phyloP scores from a whole-genome alignment of 108 stramenopile species.

The Craspedostauros australis region DNA sequence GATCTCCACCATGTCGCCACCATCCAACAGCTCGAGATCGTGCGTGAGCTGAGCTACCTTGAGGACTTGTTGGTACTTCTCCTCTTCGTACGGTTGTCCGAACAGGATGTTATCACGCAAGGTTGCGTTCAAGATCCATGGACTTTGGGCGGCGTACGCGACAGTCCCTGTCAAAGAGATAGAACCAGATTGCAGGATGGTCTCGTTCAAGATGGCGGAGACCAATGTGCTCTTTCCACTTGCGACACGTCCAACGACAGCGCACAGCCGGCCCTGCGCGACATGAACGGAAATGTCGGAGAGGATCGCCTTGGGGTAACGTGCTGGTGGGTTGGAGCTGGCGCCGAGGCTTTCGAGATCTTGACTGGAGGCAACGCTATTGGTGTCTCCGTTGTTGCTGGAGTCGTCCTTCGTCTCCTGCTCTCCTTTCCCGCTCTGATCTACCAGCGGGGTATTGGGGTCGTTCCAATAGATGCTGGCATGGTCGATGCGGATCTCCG shows the following conservation, averaged over 20 bases:
- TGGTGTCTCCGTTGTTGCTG: constrained; percentile 7
- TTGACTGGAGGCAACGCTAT: background rate
- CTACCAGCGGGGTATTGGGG: constrained; percentile 41
- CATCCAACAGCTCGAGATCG: constrained; percentile 67
- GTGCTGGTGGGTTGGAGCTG: no score
- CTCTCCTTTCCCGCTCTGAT: no score
- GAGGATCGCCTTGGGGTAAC: constrained; percentile 50
- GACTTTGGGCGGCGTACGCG: constrained; percentile 82
- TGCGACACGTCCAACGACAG: constrained; percentile 82
- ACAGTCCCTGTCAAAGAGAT: constrained; percentile 44
- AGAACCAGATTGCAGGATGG: constrained; percentile 41
- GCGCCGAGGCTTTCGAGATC: no score
- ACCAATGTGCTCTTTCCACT: constrained; percentile 74
- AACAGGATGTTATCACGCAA: constrained; percentile 92
- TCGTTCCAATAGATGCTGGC: constrained; percentile 61
- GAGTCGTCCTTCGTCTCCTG: constrained; percentile 7
- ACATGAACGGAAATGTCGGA: constrained; percentile 36
- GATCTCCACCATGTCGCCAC: constrained; percentile 88
- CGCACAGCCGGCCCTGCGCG: constrained; percentile 62
- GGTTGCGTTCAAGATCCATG: constrained; percentile 92
- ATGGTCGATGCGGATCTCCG: no score
- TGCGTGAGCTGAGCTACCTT: constrained; percentile 63
- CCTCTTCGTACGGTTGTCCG: constrained; percentile 67
- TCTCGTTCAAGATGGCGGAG: constrained; percentile 73
- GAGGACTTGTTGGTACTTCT: constrained; percentile 67